Base-by-base conservation (phyloP, 306 rosid genomes). In the Lathyrus tuberosus region DNA sequence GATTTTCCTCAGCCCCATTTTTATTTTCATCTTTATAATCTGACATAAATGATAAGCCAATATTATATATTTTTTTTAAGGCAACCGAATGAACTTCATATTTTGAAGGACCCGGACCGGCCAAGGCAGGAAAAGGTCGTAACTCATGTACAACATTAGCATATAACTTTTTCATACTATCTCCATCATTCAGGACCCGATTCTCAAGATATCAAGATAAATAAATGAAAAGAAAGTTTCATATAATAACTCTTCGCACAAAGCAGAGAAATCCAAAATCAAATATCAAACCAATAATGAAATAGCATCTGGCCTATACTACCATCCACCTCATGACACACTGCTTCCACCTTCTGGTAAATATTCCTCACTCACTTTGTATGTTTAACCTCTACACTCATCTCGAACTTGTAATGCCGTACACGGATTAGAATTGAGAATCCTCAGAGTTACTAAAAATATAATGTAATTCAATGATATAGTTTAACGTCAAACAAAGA, bases 311-410 rank as follows among this genome's bases (percentile, higher is more conserved):
- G 85, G 56, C 72, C 76, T 30, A 86, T 88, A 64, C 83, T 76
- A 65, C 75, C 86, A 79, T 88, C 92, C 67, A 86, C 96, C 77
- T 88, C 98, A 16, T 86, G 92, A 76, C 96, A 83, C 60, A 80
- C 90, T 61, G 83, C 84, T 94, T 94, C 98, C 74, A 94, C 73
- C 76, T 86, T 93, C 75, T 88, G 90, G 81, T 61, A 94, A 69
- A 94, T 65, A 77, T 84, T 80, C 65, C 89, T 91, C 73, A 86
- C 83, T 97, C 96, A 94, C 17, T 76, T 76, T 58, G 80, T 78
- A 72, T 38, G 78, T 58, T 81, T 75, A 81, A 65, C 62, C 69
- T 74, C 84, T 38, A 84, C 82, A 81, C 89, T 90, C 96, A 88
- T 93, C 59, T 17, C 52, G 67, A 64, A 10, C 46, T 46, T 67